A percentile compares a stretch with the other conserved stretches of the same genome.
Conservation (phyloP, 352 stramenopile genomes). For the Aphanomyces invadans region DNA sequence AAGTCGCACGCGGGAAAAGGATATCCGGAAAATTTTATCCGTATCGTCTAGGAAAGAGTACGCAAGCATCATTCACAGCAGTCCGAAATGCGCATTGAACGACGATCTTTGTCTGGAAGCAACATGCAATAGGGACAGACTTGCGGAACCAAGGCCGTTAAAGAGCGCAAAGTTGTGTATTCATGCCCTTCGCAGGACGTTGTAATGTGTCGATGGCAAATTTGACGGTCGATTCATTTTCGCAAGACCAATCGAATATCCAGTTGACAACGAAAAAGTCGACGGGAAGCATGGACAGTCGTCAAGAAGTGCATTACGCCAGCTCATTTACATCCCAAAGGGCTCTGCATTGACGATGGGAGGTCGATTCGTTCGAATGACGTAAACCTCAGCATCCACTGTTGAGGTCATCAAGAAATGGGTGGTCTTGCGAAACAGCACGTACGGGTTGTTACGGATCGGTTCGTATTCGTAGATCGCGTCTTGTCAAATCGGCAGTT, state of each 20-base stretch:
- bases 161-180: no score
- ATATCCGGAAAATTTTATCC: slow-evolving; percentile 5
- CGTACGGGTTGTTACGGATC: neutral
- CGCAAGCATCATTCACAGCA: no score
- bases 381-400: slow-evolving; percentile 4
- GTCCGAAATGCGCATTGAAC: no score
- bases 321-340: neutral
- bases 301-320: no score
- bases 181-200: no score
- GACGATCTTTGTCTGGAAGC: no score
- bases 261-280: neutral
- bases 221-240: no score
- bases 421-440: slow-evolving; percentile 5
- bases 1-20: slow-evolving; percentile 3
- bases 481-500: slow-evolving; percentile 1
- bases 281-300: neutral
- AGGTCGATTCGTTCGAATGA: neutral
- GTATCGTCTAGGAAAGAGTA: neutral
- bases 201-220: no score
- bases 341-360: neutral
- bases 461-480: slow-evolving; percentile 20
- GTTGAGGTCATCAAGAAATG: slow-evolving; percentile 5
- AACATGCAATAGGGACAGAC: no score
- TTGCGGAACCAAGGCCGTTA: no score
- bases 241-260: no score